Conservation (phyloP, 768 basidiomycete species). For the Coprinopsis sp. region DNA sequence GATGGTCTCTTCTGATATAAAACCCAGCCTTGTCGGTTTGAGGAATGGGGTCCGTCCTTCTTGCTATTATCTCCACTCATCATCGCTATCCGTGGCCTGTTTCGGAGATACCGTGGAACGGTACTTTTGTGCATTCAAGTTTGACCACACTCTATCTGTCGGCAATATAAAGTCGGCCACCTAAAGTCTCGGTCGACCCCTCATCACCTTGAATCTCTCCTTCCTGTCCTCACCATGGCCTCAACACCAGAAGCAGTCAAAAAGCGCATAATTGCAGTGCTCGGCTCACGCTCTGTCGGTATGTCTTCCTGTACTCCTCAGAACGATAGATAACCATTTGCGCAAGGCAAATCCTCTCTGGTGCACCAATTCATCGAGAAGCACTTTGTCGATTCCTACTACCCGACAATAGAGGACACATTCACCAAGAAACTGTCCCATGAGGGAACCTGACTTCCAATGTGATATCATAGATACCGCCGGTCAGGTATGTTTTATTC, state of each 20-base stretch:
- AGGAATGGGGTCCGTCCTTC: too few species aligned
- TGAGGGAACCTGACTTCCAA: slow-evolving; percentile 78
- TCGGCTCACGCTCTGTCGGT: slow-evolving; percentile 86
- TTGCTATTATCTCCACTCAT: too few species aligned
- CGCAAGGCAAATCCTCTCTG: slow-evolving; percentile 86
- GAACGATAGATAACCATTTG: slow-evolving; percentile 13
- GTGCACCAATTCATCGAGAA: slow-evolving; percentile 84
- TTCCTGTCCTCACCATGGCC: slow-evolving; percentile 26
- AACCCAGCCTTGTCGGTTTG: too few species aligned
- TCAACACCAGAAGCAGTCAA: slow-evolving; percentile 32
- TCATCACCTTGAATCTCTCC: slow-evolving; percentile 8
- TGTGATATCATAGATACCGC: slow-evolving; percentile 96
- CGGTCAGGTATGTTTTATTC: slow-evolving; percentile 63
- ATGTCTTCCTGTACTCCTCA: slow-evolving; percentile 23
- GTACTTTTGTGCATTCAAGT: neutral
- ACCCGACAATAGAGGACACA: slow-evolving; percentile 86
- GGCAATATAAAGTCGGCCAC: neutral
- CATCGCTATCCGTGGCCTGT: neutral
- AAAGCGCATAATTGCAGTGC: slow-evolving; percentile 79
- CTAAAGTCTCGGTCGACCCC: too few species aligned
- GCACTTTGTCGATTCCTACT: slow-evolving; percentile 82
- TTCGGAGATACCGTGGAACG: slow-evolving; percentile 3
- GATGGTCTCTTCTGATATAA: too few species aligned
- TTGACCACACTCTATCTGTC: neutral
- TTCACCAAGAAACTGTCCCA: slow-evolving; percentile 71